Evolutionary conservation across 2,329 filamentous ascomycete genomes (phyloP).

Genomic region (Penicillium crustosum): DNA sequence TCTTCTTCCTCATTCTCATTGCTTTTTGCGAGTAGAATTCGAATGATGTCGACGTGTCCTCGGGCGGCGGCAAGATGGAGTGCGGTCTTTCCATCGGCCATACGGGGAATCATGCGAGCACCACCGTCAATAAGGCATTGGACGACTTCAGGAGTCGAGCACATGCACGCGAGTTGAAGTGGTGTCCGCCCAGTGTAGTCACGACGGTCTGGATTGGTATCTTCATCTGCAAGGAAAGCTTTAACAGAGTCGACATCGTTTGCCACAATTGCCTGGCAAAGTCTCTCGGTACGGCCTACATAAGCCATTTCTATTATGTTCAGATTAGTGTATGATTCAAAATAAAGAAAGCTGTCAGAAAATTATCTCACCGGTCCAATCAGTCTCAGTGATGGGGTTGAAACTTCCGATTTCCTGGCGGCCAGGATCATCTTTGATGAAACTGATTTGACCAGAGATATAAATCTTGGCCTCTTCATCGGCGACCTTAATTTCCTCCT

Average conservation of each 20-base stretch:
- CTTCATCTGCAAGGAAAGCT: conserved; percentile 69
- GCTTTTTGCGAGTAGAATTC: conserved; percentile 70
- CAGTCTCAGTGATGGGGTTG: conserved; percentile 75
- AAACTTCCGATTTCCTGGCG: conserved; percentile 72
- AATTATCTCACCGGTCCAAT: conserved; percentile 63
- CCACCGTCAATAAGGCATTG: conserved; percentile 69
- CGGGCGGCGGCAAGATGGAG: conserved; percentile 77
- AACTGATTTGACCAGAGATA: conserved; percentile 70
- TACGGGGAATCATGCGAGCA: conserved; percentile 68
- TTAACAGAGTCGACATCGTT: conserved; percentile 67
- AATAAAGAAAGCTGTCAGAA: no score
- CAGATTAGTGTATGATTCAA: neutral
- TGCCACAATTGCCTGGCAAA: conserved; percentile 81
- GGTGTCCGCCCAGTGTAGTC: conserved; percentile 79
- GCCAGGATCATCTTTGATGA: conserved; percentile 78
- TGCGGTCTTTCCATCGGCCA: conserved; percentile 78
- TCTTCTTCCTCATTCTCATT: conserved; percentile 60
- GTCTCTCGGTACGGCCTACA: conserved; percentile 70
- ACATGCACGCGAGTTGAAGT: conserved; percentile 71
- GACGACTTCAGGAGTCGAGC: conserved; percentile 68
- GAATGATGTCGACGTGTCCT: conserved; percentile 68
- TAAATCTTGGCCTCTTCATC: conserved; percentile 73
- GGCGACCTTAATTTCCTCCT: conserved; percentile 69
- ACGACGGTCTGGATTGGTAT: conserved; percentile 67
- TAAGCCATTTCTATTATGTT: conserved; percentile 71